phyloP scores from a whole-genome alignment of 192 early-diverging fungal species.

The Phlyctochytrium arcticum region DNA sequence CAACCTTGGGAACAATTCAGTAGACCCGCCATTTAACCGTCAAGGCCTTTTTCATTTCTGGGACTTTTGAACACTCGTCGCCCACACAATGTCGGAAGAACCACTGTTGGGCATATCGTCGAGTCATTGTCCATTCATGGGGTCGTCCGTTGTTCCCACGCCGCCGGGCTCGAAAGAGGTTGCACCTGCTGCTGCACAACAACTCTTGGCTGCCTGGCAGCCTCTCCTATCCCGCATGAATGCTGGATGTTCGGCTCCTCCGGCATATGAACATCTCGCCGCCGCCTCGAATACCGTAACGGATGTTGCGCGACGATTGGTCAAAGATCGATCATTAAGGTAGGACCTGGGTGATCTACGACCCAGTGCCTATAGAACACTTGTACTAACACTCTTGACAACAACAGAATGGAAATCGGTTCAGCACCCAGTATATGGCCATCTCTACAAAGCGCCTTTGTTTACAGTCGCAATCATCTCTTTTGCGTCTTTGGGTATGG shows the following conservation, averaged over 20 bases:
- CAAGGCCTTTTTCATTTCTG: no score
- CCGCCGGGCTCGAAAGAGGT: no score
- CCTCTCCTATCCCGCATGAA: constrained; percentile 22
- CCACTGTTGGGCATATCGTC: no score
- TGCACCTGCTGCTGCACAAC: no score
- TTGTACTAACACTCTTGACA: background rate
- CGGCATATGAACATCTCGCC: constrained; percentile 23
- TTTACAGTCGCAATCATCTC: constrained; percentile 24
- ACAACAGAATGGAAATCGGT: background rate
- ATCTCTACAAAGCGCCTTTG: constrained; percentile 7
- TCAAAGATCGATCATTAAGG: constrained; percentile 1
- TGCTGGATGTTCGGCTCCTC: constrained; percentile 20
- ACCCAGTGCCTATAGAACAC: background rate
- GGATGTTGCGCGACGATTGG: constrained; percentile 6
- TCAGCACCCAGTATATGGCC: constrained; percentile 7
- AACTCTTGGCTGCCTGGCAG: constrained; percentile 14
- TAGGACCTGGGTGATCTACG: background rate
- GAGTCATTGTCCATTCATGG: no score
- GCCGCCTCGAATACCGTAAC: constrained; percentile 2
- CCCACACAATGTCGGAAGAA: no score
- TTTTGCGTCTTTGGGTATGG: constrained; percentile 31
- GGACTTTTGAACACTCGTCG: no score
- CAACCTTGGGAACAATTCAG: no score
- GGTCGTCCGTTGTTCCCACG: no score
- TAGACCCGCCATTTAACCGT: no score